Percentiles rank a stretch among this genome's conserved stretches.
Evolutionary conservation across 2,329 filamentous ascomycete genomes (phyloP).

Genomic region (Aureobasidium zeae): DNA sequence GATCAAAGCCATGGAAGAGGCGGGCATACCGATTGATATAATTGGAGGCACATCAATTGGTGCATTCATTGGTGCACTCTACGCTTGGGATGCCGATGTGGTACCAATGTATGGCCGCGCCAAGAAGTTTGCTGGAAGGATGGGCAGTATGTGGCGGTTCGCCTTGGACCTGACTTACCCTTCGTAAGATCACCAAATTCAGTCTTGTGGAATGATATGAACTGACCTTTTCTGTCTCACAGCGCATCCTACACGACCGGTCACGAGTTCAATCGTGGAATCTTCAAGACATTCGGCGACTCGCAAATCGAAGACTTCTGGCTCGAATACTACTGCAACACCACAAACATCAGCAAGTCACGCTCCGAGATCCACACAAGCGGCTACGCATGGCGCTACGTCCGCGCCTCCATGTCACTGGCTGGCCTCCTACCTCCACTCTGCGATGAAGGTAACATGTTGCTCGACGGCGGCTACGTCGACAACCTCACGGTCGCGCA

Average conservation of each 20-base stretch:
- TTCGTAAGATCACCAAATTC: slow-evolving; percentile 40
- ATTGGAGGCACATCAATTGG: slow-evolving; percentile 95
- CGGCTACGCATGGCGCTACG: slow-evolving; percentile 95
- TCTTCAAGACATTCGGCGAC: slow-evolving; percentile 96
- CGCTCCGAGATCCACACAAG: slow-evolving; percentile 87
- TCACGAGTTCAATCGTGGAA: slow-evolving; percentile 96
- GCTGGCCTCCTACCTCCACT: slow-evolving; percentile 86
- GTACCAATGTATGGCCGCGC: slow-evolving; percentile 94
- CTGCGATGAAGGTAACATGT: slow-evolving; percentile 94
- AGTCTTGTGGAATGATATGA: background rate
- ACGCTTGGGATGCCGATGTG: slow-evolving; percentile 90
- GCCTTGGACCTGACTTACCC: slow-evolving; percentile 93
- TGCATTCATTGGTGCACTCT: slow-evolving; percentile 87
- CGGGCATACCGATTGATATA: slow-evolving; percentile 90
- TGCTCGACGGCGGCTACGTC: slow-evolving; percentile 91
- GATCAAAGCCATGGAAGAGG: slow-evolving; percentile 89
- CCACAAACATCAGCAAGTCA: slow-evolving; percentile 94
- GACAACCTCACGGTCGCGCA: slow-evolving; percentile 95
- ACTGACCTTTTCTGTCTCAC: slow-evolving; percentile 20
- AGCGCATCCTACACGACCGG: slow-evolving; percentile 89
- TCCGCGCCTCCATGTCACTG: slow-evolving; percentile 92
- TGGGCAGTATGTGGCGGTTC: slow-evolving; percentile 99
- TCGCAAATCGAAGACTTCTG: slow-evolving; percentile 98
- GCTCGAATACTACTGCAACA: slow-evolving; percentile 98
- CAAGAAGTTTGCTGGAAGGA: slow-evolving; percentile 96